Evolutionary conservation across 164 flowering plant species (phyloP), one percentile per base, ranked within the genome.

Genomic region (Kingdonia uniflora): DNA sequence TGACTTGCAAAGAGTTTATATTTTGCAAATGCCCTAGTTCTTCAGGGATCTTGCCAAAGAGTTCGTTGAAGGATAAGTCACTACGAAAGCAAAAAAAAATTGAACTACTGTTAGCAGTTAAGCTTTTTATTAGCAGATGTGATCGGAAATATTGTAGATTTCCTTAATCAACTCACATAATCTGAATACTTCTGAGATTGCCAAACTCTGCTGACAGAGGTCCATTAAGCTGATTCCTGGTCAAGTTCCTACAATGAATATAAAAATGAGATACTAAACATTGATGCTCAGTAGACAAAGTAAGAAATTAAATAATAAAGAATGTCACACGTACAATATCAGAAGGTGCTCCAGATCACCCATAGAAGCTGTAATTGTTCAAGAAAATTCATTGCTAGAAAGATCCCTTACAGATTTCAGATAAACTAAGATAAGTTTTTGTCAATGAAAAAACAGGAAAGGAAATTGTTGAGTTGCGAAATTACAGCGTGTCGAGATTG

Each of bases 261-360:
- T 14, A 29, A 8, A 33, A 26, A 25, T 6, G n/a, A 29, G 8
- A 8, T 3, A 29, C 35, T 29, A 29, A 29, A 29, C 8, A 8
- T 3, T 29, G 35, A 29, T 29, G 35, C 35, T 29, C 8, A 29
- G 4, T 4, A 29, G 6, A 29, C 35, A 29, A n/a, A n/a, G n/a
- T n/a, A n/a, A n/a, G 35, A 29, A 3, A 29, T 29, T 8, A 3
- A 29, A 29, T 29, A 29, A 22, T 14, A 16, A 50, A 15, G 43
- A 14, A 40, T 12, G 0, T 14, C 13, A 19, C 3, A 59, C 85
- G 64, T 70, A 87, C 97, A 91, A 60, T 17, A 61, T 79, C 19
- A 87, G 82, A 52, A 91, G 89, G 61, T 91, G 97, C 74, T 91
- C 97, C 22, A 91, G 63, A 57, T 74, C 84, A 62, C 97, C 97